Base-by-base conservation (phyloP, 1,284 basidiomycete genomes). In the Heterobasidion annosum region DNA sequence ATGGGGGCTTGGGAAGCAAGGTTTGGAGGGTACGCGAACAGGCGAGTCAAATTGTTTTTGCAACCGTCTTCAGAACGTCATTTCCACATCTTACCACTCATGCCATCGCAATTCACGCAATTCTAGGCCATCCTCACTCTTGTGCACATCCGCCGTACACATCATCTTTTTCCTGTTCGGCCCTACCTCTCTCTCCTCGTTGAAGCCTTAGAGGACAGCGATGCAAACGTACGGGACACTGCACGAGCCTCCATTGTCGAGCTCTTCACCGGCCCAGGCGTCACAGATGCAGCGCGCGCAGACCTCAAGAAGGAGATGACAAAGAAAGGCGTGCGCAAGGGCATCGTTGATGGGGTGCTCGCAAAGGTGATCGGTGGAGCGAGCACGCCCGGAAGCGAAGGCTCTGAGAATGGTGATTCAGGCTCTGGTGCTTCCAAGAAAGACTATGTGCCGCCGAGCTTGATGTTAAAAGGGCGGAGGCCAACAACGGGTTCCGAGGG, bases 221-320 rank as follows among this genome's bases (percentile, higher is more conserved):
- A 99, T 65, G 82, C 87, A 3, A 82, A 82, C 59, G 96, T 99
- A 50, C 85, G 97, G 42, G 89, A 93, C 56, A 87, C 85, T 63
- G 88, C 96, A 1, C 80, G 86, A 51, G 76, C 81, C 62, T 87
- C 92, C 0, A 79, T 94, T 49, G 79, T 97, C 13, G 82, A 88
- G 57, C 78, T 99, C 47, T 94, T 98, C 64, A 84, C 90, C 0
- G 87, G 87, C 10, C 80, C 90, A 0, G 79, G 80, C 1, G 88
- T 92, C 7, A 85, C 88, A 0, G 84, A 95, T 61, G 85, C 84
- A 8, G 96, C 95, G 2, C 85, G 91, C 50, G 82, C 92, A 0
- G 95, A 98, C 66, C 76, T 99, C 53, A 98, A 98, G 74, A 94
- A 91, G 66, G 90, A 94, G 66, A 78, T 99, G 76, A 70, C 81